These are phyloP conservation scores for Mariannaea sp. DNA, from an alignment of 2,329 filamentous ascomycete species.

Conservation along the genomic window DNA sequence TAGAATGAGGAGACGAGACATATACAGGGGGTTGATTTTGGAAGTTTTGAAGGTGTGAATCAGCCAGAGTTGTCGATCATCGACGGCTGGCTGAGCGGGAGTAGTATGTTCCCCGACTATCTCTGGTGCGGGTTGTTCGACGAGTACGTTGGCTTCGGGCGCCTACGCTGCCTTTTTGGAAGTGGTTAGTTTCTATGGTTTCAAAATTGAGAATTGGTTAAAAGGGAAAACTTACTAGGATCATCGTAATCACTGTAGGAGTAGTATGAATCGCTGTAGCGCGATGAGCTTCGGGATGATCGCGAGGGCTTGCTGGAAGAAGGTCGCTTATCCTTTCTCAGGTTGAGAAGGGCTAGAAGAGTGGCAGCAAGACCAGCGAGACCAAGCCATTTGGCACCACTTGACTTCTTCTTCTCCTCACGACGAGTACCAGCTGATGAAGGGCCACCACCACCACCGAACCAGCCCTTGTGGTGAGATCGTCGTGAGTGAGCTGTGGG, in stretches of 20 bases:
- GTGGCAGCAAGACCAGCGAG: conserved; percentile 57
- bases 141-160: conserved; percentile 43
- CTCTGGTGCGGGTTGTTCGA: conserved; percentile 34
- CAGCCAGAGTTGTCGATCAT: conserved; percentile 21
- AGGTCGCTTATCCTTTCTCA: conserved; percentile 57
- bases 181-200: conserved; percentile 27
- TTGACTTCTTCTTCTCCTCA: conserved; percentile 55
- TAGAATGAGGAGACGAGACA: conserved; percentile 32
- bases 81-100: conserved; percentile 34
- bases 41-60: conserved; percentile 5
- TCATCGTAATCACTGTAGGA: conserved; percentile 56
- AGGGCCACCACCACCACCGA: conserved; percentile 54
- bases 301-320: conserved; percentile 46
- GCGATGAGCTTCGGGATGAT: conserved; percentile 49
- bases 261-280: conserved; percentile 59
- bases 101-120: conserved; percentile 43
- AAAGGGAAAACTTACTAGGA: conserved; percentile 56
- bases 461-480: conserved; percentile 62
- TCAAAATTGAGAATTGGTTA: conserved; percentile 1
- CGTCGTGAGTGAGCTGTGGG: conserved; percentile 52
- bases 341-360: conserved; percentile 58
- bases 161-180: conserved; percentile 45
- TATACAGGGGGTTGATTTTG: conserved; percentile 29
- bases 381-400: conserved; percentile 58
- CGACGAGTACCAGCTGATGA: conserved; percentile 48